Evolutionary conservation across 148 eudicot genomes (phyloP).

Genomic region (Rheum nobile): DNA sequence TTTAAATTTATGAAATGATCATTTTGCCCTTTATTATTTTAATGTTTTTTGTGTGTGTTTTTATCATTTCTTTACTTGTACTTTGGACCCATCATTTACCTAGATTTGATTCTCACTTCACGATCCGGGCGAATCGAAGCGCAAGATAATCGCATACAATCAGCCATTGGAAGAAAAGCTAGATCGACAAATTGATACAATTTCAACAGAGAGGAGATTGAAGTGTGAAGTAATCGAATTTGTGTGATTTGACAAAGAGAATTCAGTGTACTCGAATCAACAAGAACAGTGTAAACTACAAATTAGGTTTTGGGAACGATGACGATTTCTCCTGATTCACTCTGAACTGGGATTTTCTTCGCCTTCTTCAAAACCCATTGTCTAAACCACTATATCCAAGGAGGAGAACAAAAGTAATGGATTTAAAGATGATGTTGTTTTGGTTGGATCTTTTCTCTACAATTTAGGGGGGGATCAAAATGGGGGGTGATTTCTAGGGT

Average conservation of each 20-base stretch:
- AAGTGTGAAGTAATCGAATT: too few species aligned
- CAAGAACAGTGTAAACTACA: background rate
- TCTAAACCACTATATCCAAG: background rate
- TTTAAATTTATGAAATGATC: too few species aligned
- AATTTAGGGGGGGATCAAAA: too few species aligned
- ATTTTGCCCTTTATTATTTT: too few species aligned
- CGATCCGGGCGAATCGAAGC: constrained; percentile 11
- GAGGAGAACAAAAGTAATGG: background rate
- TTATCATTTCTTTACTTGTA: too few species aligned
- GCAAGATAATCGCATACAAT: constrained; percentile 9
- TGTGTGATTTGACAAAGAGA: background rate
- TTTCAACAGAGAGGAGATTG: too few species aligned
- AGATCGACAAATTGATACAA: too few species aligned
- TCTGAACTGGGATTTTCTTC: background rate
- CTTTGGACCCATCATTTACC: too few species aligned
- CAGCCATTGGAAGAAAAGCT: too few species aligned
- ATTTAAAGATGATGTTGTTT: background rate
- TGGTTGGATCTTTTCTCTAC: background rate
- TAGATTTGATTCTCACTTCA: too few species aligned
- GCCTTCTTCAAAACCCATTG: background rate
- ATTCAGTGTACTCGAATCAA: background rate
- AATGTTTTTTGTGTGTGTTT: too few species aligned
- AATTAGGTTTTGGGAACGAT: background rate
- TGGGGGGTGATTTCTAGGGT: too few species aligned
- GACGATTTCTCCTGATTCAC: background rate